Conservation (phyloP, 225 moss, liverwort and hornwort genomes). For the Anthoceros angustus region DNA sequence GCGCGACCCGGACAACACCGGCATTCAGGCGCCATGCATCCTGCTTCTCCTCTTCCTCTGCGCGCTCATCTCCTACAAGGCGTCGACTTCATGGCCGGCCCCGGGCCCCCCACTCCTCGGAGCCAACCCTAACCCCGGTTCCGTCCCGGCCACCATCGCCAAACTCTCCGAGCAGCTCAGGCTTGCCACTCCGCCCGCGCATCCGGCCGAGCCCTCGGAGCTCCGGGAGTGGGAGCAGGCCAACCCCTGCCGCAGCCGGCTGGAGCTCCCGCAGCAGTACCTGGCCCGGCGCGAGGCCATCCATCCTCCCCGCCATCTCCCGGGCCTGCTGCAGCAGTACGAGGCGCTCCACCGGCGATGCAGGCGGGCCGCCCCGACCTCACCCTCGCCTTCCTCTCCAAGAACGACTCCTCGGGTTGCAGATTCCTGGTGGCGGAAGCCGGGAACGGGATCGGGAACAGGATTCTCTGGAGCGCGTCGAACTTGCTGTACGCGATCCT, state of each 20-base stretch:
- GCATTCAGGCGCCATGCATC: background rate
- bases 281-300: constrained; percentile 3
- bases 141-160: too few species aligned
- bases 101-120: too few species aligned
- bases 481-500: constrained; percentile 27
- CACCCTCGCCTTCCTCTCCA: constrained; percentile 11
- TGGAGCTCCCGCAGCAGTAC: constrained; percentile 14
- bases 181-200: background rate
- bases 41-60: constrained; percentile 1
- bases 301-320: constrained; percentile 8
- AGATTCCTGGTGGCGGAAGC: constrained; percentile 23
- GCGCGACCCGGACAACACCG: too few species aligned
- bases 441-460: constrained; percentile 26
- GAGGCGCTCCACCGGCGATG: constrained; percentile 22
- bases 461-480: constrained; percentile 26
- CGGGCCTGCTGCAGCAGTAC: constrained; percentile 12
- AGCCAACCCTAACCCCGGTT: too few species aligned
- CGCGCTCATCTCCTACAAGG: background rate
- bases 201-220: background rate
- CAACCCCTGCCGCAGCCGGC: constrained; percentile 17
- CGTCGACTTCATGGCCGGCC: too few species aligned
- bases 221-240: constrained; percentile 9
- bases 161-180: background rate
- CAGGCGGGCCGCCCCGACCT: constrained; percentile 14
- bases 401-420: constrained; percentile 9